phyloP scores from a whole-genome alignment of 176 grass and related monocot species.

The Tillandsia leiboldiana region DNA sequence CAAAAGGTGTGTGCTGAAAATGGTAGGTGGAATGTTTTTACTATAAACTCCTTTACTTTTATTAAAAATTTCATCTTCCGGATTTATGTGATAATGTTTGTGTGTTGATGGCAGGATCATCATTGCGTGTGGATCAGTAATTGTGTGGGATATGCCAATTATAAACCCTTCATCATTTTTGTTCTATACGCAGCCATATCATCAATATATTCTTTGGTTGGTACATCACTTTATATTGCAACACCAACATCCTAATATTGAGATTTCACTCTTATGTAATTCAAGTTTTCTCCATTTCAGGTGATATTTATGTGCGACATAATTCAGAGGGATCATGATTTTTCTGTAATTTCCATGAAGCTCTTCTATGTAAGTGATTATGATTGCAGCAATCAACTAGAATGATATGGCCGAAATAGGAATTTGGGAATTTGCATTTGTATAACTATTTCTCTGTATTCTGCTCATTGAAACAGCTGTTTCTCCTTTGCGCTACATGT shows the following conservation, averaged over 20 bases:
- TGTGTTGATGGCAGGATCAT: conserved; percentile 66
- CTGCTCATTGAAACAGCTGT: neutral
- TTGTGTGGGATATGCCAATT: conserved; percentile 90
- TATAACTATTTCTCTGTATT: neutral
- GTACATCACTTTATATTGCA: conserved; percentile 8
- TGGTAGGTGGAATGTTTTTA: conserved; percentile 41
- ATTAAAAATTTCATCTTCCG: neutral
- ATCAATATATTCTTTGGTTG: conserved; percentile 77
- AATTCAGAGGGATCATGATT: conserved; percentile 54
- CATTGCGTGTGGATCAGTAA: conserved; percentile 97
- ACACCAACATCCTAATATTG: neutral
- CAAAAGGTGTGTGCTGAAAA: conserved; percentile 92
- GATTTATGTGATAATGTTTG: neutral
- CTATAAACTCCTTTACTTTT: neutral
- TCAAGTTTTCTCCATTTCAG: conserved; percentile 21
- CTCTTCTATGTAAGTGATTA: conserved; percentile 64
- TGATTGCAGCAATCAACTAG: neutral
- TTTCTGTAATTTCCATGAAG: conserved; percentile 35
- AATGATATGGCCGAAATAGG: neutral
- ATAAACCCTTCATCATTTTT: conserved; percentile 79
- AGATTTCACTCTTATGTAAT: neutral
- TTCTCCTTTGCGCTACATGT: neutral
- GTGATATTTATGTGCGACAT: conserved; percentile 62
- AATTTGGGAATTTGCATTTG: neutral
- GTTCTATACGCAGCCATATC: conserved; percentile 66